A percentile compares a stretch with the other conserved stretches of the same genome.
phyloP scores from a whole-genome alignment of 371 early-diverging fungal genomes.

The Smittium mucronatum region DNA sequence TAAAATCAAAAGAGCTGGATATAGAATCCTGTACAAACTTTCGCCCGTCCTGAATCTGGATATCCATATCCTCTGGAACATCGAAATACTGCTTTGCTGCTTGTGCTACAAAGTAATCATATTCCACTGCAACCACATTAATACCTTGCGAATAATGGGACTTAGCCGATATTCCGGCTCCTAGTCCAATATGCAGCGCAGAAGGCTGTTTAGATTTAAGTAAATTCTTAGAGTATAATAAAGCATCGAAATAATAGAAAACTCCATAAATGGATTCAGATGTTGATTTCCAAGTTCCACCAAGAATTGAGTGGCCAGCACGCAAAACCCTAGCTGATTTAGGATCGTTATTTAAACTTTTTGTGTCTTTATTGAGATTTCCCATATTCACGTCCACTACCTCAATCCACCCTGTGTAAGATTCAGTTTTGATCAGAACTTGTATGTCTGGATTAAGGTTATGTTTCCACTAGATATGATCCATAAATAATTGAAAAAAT shows the following conservation, averaged over 20 bases:
- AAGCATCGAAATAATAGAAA: slow-evolving; percentile 59
- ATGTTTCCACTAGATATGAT: too few relatives aligned
- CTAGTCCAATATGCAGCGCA: slow-evolving; percentile 50
- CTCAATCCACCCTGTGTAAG: slow-evolving; percentile 56
- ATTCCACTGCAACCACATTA: slow-evolving; percentile 57
- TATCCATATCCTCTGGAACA: slow-evolving; percentile 37
- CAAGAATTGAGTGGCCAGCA: slow-evolving; percentile 68
- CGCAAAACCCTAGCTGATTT: slow-evolving; percentile 38
- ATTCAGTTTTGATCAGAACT: slow-evolving; percentile 47
- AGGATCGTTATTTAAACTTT: neutral
- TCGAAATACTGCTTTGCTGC: slow-evolving; percentile 52
- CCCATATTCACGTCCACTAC: slow-evolving; percentile 42
- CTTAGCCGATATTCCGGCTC: slow-evolving; percentile 60
- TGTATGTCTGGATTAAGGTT: slow-evolving; percentile 2
- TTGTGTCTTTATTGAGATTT: slow-evolving; percentile 32
- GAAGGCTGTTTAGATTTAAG: slow-evolving; percentile 20
- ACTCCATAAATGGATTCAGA: slow-evolving; percentile 54
- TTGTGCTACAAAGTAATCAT: slow-evolving; percentile 52
- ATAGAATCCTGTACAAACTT: slow-evolving; percentile 39
- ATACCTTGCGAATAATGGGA: slow-evolving; percentile 42
- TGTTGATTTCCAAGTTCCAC: slow-evolving; percentile 47
- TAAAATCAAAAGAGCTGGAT: slow-evolving; percentile 47
- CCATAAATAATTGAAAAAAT: too few relatives aligned
- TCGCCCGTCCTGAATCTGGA: slow-evolving; percentile 57
- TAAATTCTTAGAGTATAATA: slow-evolving; percentile 26